phyloP scores from a whole-genome alignment of 2,329 filamentous ascomycete genomes.

The Ophiostoma sp. region DNA sequence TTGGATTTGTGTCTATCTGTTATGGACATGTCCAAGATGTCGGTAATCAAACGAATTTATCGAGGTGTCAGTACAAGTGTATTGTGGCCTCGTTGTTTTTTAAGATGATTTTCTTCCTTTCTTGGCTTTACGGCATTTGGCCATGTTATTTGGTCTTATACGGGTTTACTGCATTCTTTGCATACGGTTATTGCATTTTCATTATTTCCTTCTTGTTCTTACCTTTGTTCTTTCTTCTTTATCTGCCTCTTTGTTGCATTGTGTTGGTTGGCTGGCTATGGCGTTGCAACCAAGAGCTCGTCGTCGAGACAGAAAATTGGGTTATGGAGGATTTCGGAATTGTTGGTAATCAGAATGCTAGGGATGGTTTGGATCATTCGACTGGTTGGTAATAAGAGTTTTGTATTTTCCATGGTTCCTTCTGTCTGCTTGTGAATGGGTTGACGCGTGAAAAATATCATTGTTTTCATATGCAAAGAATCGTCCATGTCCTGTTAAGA shows the following conservation, averaged over 20 bases:
- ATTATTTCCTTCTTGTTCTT: background rate
- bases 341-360: background rate
- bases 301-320: constrained; percentile 18
- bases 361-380: background rate
- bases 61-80: background rate
- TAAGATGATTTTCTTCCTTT: background rate
- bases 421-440: background rate
- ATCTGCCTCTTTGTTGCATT: background rate
- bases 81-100: background rate
- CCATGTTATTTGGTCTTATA: background rate
- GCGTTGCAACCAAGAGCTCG: constrained; percentile 16
- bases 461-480: constrained; percentile 7
- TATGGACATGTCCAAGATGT: too few relatives aligned
- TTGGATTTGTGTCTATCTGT: background rate
- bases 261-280: background rate
- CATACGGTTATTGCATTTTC: background rate
- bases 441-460: background rate
- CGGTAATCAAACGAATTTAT: background rate
- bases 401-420: background rate
- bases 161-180: background rate
- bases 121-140: background rate
- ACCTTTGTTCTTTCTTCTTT: background rate
- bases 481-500: background rate
- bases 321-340: background rate
- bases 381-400: background rate